Percentiles rank a stretch among this genome's conserved stretches.
phyloP scores from a whole-genome alignment of 805 yeast genomes.

The Yamadazyma sp. region DNA sequence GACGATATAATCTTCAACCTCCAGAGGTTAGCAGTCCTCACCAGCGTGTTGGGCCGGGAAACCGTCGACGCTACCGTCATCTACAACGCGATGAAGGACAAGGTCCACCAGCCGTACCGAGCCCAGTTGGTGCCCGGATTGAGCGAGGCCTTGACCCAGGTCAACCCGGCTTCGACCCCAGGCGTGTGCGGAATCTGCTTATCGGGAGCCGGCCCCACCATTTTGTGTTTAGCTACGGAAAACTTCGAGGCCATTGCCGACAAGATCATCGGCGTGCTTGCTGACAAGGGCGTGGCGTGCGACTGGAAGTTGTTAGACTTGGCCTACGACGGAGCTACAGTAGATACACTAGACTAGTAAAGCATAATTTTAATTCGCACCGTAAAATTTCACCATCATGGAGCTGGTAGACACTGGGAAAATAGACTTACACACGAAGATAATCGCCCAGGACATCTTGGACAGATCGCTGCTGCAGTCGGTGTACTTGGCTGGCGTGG shows the following conservation, averaged over 20 bases:
- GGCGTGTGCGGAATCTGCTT: slow-evolving; percentile 93
- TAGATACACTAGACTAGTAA: slow-evolving; percentile 3
- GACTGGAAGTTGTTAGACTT: slow-evolving; percentile 81
- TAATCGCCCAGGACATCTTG: slow-evolving; percentile 32
- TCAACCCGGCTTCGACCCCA: slow-evolving; percentile 78
- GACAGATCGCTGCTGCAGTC: slow-evolving; percentile 33
- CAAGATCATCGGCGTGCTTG: slow-evolving; percentile 69
- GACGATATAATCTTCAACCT: slow-evolving; percentile 87
- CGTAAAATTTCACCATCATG: slow-evolving; percentile 7
- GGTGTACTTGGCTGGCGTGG: slow-evolving; percentile 34
- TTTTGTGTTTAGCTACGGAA: slow-evolving; percentile 86
- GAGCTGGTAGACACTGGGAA: slow-evolving; percentile 9
- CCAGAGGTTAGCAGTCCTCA: slow-evolving; percentile 89
- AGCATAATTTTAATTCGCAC: slow-evolving; percentile 5
- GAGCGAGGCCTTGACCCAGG: slow-evolving; percentile 70
- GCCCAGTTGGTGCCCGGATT: slow-evolving; percentile 89
- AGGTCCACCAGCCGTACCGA: slow-evolving; percentile 96
- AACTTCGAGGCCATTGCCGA: slow-evolving; percentile 81
- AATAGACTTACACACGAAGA: slow-evolving; percentile 20
- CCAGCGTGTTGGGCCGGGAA: slow-evolving; percentile 84
- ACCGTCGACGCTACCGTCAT: slow-evolving; percentile 82
- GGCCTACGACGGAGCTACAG: slow-evolving; percentile 81
- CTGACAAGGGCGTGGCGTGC: slow-evolving; percentile 65
- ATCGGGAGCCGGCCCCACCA: slow-evolving; percentile 98
- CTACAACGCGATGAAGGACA: slow-evolving; percentile 95